A percentile compares a stretch with the other conserved stretches of the same genome.
phyloP scores from a whole-genome alignment of 805 yeast species.

The Metschnikowia kunwiensis region DNA sequence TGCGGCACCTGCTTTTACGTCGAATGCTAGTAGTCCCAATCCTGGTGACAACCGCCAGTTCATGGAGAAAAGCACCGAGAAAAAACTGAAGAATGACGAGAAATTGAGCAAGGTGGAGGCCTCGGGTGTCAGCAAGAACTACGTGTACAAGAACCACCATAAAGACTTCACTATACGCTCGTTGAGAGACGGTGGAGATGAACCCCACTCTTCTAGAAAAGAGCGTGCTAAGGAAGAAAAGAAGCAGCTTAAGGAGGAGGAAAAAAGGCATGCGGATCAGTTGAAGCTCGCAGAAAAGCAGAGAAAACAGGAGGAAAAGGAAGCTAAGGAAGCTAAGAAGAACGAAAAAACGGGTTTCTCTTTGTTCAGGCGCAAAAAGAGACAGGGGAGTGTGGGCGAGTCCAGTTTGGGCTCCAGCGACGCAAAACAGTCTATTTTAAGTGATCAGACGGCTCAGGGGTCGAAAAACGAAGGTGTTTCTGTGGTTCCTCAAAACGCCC shows the following conservation, averaged over 20 bases:
- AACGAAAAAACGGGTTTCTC: slow-evolving; percentile 9
- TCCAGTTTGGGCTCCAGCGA: slow-evolving; percentile 7
- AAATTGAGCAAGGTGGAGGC: slow-evolving; percentile 13
- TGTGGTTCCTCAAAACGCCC: too few species aligned
- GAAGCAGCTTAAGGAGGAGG: slow-evolving; percentile 11
- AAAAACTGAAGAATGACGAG: slow-evolving; percentile 13
- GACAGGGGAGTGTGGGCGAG: slow-evolving; percentile 10
- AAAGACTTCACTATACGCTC: slow-evolving; percentile 16
- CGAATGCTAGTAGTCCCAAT: slow-evolving; percentile 1
- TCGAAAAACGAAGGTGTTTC: too few species aligned
- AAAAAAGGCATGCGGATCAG: slow-evolving; percentile 6
- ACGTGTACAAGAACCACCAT: slow-evolving; percentile 19
- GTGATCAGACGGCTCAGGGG: too few species aligned
- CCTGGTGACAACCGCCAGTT: slow-evolving; percentile 4
- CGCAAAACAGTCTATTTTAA: too few species aligned
- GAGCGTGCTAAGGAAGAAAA: slow-evolving; percentile 17
- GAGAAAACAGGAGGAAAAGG: slow-evolving; percentile 11
- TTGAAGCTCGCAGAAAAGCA: slow-evolving; percentile 7
- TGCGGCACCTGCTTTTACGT: not conserved
- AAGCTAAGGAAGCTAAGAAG: slow-evolving; percentile 10
- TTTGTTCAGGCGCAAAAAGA: slow-evolving; percentile 11
- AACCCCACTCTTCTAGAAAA: slow-evolving; percentile 7
- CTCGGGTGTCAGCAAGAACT: slow-evolving; percentile 16
- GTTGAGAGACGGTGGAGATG: slow-evolving; percentile 10
- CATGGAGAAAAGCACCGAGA: slow-evolving; percentile 13